Conservation (phyloP, 768 basidiomycete genomes). For the Scleroderma bovista region DNA sequence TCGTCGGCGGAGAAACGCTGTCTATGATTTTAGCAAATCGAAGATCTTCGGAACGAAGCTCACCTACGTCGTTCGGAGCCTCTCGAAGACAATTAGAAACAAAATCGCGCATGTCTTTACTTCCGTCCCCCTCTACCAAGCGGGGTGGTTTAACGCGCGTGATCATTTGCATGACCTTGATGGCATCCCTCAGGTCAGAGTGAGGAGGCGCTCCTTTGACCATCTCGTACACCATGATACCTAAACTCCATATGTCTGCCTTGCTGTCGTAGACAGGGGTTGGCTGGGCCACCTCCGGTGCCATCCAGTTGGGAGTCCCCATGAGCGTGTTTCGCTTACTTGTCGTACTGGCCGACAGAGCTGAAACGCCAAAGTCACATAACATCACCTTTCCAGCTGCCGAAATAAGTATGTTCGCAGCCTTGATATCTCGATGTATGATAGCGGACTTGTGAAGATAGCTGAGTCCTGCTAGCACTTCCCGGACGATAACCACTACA, state of each 20-base stretch:
- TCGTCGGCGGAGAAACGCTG: slow-evolving; percentile 91
- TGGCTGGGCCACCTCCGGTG: slow-evolving; percentile 90
- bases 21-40: slow-evolving; percentile 5
- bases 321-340: slow-evolving; percentile 96
- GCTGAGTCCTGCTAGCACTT: slow-evolving; percentile 79
- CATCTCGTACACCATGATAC: slow-evolving; percentile 96
- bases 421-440: slow-evolving; percentile 97
- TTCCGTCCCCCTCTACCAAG: slow-evolving; percentile 71
- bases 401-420: slow-evolving; percentile 92
- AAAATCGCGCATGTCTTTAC: slow-evolving; percentile 85
- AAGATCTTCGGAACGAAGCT: background rate
- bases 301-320: slow-evolving; percentile 99
- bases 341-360: slow-evolving; percentile 73
- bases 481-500: slow-evolving; percentile 80
- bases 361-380: slow-evolving; percentile 98
- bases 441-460: slow-evolving; percentile 93
- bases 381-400: slow-evolving; percentile 88
- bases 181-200: slow-evolving; percentile 74
- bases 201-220: slow-evolving; percentile 94
- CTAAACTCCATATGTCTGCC: slow-evolving; percentile 97
- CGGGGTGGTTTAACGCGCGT: slow-evolving; percentile 79
- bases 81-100: slow-evolving; percentile 78
- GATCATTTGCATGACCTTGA: slow-evolving; percentile 86
- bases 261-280: slow-evolving; percentile 93
- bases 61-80: slow-evolving; percentile 66